Percentiles rank a stretch among this genome's conserved stretches.
Evolutionary conservation across 257 asterid species (phyloP).

Genomic region (Catharanthus roseus): DNA sequence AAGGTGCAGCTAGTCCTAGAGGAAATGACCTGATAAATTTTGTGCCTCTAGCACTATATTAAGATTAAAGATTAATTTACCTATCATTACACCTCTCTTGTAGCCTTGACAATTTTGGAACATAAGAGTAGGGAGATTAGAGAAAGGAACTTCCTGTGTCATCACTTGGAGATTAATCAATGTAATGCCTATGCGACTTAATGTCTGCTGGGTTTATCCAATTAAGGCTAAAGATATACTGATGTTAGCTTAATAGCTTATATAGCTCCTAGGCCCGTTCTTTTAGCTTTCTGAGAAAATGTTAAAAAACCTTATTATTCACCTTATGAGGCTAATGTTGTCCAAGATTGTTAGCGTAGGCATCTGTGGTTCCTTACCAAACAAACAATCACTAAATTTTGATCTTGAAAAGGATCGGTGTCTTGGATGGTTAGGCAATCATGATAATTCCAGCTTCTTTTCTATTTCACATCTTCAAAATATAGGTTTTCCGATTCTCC

Average conservation of each 20-base stretch:
- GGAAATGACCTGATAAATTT: conserved; percentile 35
- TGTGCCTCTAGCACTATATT: neutral
- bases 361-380: too few relatives aligned
- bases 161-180: neutral
- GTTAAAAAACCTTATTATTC: too few relatives aligned
- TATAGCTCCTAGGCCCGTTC: too few relatives aligned
- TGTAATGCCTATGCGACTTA: too few relatives aligned
- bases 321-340: too few relatives aligned
- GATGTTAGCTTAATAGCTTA: too few relatives aligned
- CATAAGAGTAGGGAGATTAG: neutral
- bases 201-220: too few relatives aligned
- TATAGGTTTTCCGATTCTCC: conserved; percentile 14
- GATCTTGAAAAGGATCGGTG: conserved; percentile 22
- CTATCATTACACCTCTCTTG: neutral
- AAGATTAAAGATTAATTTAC: neutral
- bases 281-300: too few relatives aligned
- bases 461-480: neutral
- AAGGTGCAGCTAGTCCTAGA: conserved; percentile 64
- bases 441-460: neutral
- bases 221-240: too few relatives aligned
- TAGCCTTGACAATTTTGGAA: neutral
- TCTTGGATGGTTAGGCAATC: conserved; percentile 41
- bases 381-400: too few relatives aligned
- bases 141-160: neutral
- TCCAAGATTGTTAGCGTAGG: too few relatives aligned